Evolutionary conservation across 306 rosid species (phyloP).

Genomic region (Rubus parviflorus): DNA sequence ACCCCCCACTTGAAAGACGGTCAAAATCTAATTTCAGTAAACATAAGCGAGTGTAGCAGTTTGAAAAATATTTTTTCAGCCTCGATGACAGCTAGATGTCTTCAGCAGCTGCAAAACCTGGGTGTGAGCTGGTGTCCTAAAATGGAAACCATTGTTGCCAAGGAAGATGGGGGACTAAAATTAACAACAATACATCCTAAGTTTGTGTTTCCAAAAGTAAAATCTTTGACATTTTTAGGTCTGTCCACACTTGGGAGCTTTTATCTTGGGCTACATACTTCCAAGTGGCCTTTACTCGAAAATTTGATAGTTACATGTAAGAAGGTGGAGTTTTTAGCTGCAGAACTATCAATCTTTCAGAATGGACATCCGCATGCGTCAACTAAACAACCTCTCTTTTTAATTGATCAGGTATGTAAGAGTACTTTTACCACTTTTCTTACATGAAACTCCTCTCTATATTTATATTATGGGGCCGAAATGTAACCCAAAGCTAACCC

Average conservation of each 20-base stretch:
- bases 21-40: not conserved
- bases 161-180: not conserved
- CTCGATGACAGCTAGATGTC: not conserved
- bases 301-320: fast-evolving
- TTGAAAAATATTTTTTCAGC: not conserved
- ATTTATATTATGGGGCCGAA: too few species aligned
- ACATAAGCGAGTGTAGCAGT: fast-evolving
- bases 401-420: not conserved
- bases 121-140: fast-evolving
- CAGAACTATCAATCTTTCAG: not conserved
- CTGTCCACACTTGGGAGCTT: not conserved
- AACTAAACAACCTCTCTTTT: not conserved
- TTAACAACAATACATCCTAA: not conserved
- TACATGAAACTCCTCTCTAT: too few species aligned
- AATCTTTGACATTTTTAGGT: not conserved
- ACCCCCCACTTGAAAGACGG: not conserved
- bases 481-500: too few species aligned
- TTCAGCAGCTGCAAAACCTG: not conserved
- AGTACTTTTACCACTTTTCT: too few species aligned
- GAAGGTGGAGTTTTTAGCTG: not conserved
- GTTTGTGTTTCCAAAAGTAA: not conserved
- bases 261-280: too few species aligned
- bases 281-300: not conserved
- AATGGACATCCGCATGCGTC: not conserved
- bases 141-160: not conserved